Conservation (phyloP, 1,284 basidiomycete species). For the Boletus sp. region DNA sequence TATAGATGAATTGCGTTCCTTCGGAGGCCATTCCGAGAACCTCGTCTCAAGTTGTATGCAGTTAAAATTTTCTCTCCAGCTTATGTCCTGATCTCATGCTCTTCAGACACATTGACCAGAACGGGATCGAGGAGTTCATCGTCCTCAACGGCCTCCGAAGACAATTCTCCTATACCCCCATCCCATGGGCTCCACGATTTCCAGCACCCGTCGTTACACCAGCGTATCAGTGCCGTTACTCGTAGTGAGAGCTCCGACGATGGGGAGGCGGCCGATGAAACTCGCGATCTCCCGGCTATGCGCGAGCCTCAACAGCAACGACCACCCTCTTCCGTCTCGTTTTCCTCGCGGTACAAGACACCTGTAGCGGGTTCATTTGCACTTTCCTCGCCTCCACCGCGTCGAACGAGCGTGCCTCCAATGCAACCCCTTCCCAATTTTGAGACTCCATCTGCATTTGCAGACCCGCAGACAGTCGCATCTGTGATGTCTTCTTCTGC, state of each 20-base stretch:
- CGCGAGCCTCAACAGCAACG: slow-evolving; percentile 45
- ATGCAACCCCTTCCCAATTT: slow-evolving; percentile 68
- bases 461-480: slow-evolving; percentile 41
- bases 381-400: slow-evolving; percentile 46
- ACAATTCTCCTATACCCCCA: slow-evolving; percentile 30
- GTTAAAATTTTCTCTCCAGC: neutral
- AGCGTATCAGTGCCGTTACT: neutral
- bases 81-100: slow-evolving; percentile 3
- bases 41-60: slow-evolving; percentile 66
- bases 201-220: slow-evolving; percentile 15
- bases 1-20: slow-evolving; percentile 81
- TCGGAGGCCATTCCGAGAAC: slow-evolving; percentile 65
- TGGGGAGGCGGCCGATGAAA: slow-evolving; percentile 48
- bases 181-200: slow-evolving; percentile 12
- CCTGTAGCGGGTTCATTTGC: slow-evolving; percentile 60
- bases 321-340: slow-evolving; percentile 55
- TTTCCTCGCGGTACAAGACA: slow-evolving; percentile 75
- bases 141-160: slow-evolving; percentile 54
- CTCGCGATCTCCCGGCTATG: slow-evolving; percentile 41
- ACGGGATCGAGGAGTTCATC: slow-evolving; percentile 48
- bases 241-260: slow-evolving; percentile 30
- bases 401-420: slow-evolving; percentile 35
- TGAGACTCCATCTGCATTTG: slow-evolving; percentile 71
- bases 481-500: slow-evolving; percentile 39
- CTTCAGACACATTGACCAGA: slow-evolving; percentile 22